phyloP scores from a whole-genome alignment of 2,329 filamentous ascomycete genomes.

The Xylariaceae sp. region DNA sequence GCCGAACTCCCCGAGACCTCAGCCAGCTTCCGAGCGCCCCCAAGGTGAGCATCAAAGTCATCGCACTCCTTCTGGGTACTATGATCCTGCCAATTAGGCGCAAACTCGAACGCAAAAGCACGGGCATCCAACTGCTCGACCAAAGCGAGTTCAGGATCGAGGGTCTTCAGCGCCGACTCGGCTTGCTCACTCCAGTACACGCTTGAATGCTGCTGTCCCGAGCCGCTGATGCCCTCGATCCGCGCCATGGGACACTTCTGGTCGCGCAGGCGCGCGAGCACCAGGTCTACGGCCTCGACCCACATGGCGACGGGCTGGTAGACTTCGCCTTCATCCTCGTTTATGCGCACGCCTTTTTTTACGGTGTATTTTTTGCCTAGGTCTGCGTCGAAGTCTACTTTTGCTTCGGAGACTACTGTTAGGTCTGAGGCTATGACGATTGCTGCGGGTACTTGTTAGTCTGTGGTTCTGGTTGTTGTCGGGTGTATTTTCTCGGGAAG shows the following conservation, averaged over 20 bases:
- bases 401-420: conserved; percentile 75
- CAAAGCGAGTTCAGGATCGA: conserved; percentile 60
- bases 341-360: conserved; percentile 81
- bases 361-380: conserved; percentile 69
- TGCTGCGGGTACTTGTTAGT: conserved; percentile 43
- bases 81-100: conserved; percentile 97
- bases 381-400: conserved; percentile 93
- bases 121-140: conserved; percentile 64
- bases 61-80: conserved; percentile 92
- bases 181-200: conserved; percentile 83
- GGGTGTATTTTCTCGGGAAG: not conserved
- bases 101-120: conserved; percentile 78
- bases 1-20: conserved; percentile 83
- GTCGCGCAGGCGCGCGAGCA: conserved; percentile 67
- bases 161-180: conserved; percentile 55
- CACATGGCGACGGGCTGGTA: conserved; percentile 91
- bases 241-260: conserved; percentile 67
- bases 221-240: conserved; percentile 80
- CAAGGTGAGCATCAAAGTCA: conserved; percentile 71
- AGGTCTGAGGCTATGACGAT: conserved; percentile 82
- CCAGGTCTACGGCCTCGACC: conserved; percentile 86
- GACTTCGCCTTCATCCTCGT: conserved; percentile 79
- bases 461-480: not conserved
- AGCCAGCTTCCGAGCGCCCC: conserved; percentile 64
- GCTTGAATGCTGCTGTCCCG: conserved; percentile 96